These are phyloP conservation scores for Lagenaria siceraria DNA, from an alignment of 306 rosid species.

Conservation along the genomic window DNA sequence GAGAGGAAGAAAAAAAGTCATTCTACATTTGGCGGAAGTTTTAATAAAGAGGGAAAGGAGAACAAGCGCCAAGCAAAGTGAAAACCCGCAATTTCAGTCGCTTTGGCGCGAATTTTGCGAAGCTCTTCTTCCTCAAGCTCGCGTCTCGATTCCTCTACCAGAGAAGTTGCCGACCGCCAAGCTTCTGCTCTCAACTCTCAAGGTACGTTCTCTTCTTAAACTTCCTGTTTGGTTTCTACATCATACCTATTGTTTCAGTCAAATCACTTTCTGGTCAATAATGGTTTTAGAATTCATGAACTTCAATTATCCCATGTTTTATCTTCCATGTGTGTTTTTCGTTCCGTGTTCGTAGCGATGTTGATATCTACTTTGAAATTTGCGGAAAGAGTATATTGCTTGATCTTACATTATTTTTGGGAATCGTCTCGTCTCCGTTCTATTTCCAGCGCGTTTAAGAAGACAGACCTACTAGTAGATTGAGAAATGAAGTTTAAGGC, in stretches of 20 bases:
- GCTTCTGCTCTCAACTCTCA: neutral
- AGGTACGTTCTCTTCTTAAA: neutral
- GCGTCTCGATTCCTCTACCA: neutral
- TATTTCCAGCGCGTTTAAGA: neutral
- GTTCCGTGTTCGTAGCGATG: neutral
- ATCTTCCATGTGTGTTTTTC: too few relatives aligned
- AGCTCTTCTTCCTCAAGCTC: neutral
- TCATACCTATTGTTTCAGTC: neutral
- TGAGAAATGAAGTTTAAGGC: conserved; percentile 84
- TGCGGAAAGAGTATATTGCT: neutral
- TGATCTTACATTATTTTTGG: neutral
- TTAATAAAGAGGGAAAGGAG: neutral
- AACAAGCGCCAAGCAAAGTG: neutral
- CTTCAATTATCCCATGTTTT: neutral
- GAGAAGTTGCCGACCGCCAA: neutral
- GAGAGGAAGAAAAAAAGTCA: too few relatives aligned
- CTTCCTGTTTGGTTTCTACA: neutral
- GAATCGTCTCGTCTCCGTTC: neutral
- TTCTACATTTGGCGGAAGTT: neutral
- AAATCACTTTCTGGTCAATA: neutral
- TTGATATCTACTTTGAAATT: neutral
- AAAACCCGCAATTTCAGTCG: neutral
- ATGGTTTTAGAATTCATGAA: neutral
- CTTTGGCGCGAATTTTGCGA: conserved; percentile 1
- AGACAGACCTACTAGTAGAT: neutral